Conservation (phyloP, 2,329 filamentous ascomycete genomes). For the Fusarium decemcellulare region DNA sequence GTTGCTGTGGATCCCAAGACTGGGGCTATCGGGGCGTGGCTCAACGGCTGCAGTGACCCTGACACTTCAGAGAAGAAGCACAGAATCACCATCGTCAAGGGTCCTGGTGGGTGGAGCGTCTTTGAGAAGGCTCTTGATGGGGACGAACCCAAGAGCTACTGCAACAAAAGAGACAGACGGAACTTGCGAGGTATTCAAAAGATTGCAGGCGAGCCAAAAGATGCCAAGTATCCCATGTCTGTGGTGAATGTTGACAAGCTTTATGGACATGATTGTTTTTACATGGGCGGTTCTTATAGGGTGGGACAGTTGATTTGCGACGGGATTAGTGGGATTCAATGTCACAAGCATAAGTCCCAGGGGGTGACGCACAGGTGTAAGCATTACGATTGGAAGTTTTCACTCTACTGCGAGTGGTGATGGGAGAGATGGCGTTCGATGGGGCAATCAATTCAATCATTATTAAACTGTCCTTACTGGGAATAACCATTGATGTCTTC, state of each 20-base stretch:
- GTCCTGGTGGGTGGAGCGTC: not conserved
- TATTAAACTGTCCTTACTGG: too few species aligned
- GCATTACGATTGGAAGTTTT: too few species aligned
- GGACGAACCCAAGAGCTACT: not conserved
- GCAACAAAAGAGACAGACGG: not conserved
- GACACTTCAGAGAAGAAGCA: not conserved
- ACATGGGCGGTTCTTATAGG: not conserved
- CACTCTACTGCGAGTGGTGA: too few species aligned
- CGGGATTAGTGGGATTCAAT: not conserved
- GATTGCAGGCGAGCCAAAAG: not conserved
- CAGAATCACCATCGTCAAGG: not conserved
- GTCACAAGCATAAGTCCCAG: too few species aligned
- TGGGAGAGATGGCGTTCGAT: too few species aligned
- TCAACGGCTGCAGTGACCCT: constrained; percentile 43
- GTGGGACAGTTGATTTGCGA: not conserved
- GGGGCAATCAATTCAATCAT: too few species aligned
- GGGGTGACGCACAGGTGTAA: too few species aligned
- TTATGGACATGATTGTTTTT: not conserved
- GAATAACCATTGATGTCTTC: too few species aligned
- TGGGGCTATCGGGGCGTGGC: constrained; percentile 18
- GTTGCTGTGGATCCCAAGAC: constrained; percentile 18
- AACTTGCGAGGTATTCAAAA: not conserved
- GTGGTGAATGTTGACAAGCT: not conserved
- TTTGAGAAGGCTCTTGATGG: not conserved
- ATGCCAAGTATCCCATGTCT: not conserved